Percentiles rank a stretch among this genome's conserved stretches.
Conservation (phyloP, 2,329 filamentous ascomycete species). For the Elsinoe arachidis region DNA sequence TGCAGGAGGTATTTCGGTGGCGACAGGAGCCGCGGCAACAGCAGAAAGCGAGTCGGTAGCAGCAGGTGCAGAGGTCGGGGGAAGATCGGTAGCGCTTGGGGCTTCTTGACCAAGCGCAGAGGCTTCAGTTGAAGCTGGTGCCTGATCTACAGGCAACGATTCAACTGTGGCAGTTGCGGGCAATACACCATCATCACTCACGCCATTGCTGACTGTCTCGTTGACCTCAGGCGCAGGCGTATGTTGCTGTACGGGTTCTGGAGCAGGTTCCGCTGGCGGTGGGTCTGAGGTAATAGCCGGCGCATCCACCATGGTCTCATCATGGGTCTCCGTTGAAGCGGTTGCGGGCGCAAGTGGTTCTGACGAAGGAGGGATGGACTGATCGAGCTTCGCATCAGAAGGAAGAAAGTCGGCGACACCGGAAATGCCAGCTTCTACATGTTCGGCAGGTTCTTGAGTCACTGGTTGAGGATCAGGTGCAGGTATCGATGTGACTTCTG, state of each 20-base stretch:
- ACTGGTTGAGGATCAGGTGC: slow-evolving; percentile 8
- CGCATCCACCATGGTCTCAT: slow-evolving; percentile 15
- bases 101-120: background rate
- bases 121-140: background rate
- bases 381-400: slow-evolving; percentile 33
- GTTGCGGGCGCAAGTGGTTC: slow-evolving; percentile 30
- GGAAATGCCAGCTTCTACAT: slow-evolving; percentile 37
- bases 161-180: background rate
- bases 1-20: slow-evolving; percentile 13
- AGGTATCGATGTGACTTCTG: slow-evolving; percentile 11
- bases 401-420: slow-evolving; percentile 35
- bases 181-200: slow-evolving; percentile 43
- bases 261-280: background rate
- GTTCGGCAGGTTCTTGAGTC: slow-evolving; percentile 28
- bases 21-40: background rate
- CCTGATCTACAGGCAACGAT: background rate
- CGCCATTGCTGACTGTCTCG: slow-evolving; percentile 2
- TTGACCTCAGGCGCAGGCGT: slow-evolving; percentile 3
- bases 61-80: slow-evolving; percentile 8
- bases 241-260: slow-evolving; percentile 12
- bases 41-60: slow-evolving; percentile 14
- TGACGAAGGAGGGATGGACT: slow-evolving; percentile 34
- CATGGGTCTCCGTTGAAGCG: slow-evolving; percentile 19
- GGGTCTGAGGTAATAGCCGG: background rate
- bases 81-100: background rate